Percentiles rank a stretch among this genome's conserved stretches.
phyloP scores from a whole-genome alignment of 139 green algal genomes.

The Choricystis sp. region DNA sequence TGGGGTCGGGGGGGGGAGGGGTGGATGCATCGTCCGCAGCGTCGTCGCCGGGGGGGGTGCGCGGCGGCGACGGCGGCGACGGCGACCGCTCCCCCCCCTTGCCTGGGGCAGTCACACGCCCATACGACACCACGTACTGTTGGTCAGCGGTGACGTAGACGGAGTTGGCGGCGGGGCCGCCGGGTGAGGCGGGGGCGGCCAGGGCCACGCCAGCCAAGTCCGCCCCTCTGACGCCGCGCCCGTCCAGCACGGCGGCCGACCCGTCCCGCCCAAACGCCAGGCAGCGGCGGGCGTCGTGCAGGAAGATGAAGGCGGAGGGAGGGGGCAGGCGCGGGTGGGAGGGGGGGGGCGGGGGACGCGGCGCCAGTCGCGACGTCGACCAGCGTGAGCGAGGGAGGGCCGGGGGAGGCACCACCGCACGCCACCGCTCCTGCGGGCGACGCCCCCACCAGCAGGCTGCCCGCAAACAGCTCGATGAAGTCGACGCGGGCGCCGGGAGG shows the following conservation, averaged over 20 bases:
- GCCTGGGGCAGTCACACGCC: too few relatives aligned
- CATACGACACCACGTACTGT: neutral
- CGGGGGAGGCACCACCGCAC: too few relatives aligned
- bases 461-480: slow-evolving; percentile 38
- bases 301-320: slow-evolving; percentile 35
- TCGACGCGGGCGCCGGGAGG: slow-evolving; percentile 23
- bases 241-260: neutral
- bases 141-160: neutral
- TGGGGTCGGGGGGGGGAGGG: too few relatives aligned
- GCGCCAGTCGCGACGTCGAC: slow-evolving; percentile 12
- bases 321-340: slow-evolving; percentile 22
- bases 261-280: slow-evolving; percentile 5
- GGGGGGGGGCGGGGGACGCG: neutral
- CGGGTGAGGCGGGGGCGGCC: neutral
- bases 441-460: slow-evolving; percentile 37
- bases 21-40: too few relatives aligned
- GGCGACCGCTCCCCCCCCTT: neutral
- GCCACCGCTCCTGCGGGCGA: slow-evolving; percentile 15
- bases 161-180: neutral
- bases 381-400: slow-evolving; percentile 32
- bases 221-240: neutral
- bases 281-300: slow-evolving; percentile 40
- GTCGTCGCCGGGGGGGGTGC: neutral
- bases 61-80: too few relatives aligned
- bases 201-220: neutral